Evolutionary conservation across 1,284 basidiomycete species (phyloP).

Genomic region (Trichosporon sp.): DNA sequence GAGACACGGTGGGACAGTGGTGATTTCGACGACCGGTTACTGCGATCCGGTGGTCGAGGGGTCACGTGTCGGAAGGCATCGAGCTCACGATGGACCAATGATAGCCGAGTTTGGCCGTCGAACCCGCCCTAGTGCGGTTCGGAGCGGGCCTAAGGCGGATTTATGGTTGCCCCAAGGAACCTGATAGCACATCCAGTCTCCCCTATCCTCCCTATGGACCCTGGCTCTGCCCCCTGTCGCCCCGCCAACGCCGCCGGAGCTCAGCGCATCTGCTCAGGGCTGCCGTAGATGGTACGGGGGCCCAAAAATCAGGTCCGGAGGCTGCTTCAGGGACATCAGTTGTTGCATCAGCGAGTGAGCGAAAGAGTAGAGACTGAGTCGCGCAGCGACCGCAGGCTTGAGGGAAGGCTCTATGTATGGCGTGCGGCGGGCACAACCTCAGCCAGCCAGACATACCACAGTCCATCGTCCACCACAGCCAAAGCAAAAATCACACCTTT

Average conservation of each 20-base stretch:
- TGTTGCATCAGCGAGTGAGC: neutral
- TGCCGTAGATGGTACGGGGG: neutral
- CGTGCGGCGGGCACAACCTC: neutral
- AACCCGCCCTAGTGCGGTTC: slow-evolving; percentile 1
- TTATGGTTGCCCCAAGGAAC: neutral
- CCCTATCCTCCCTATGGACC: neutral
- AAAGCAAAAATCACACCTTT: neutral
- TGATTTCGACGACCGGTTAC: neutral
- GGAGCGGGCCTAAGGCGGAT: neutral
- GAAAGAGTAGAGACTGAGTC: neutral
- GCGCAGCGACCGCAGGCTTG: too few relatives aligned
- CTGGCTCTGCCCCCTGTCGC: neutral
- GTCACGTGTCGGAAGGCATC: neutral
- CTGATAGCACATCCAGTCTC: neutral
- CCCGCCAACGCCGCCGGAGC: neutral
- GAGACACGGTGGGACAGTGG: neutral
- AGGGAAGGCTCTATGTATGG: too few relatives aligned
- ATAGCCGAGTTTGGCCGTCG: slow-evolving; percentile 1
- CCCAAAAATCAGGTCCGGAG: slow-evolving; percentile 1
- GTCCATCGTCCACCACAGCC: neutral
- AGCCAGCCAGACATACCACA: neutral
- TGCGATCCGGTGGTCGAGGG: neutral
- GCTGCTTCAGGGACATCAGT: neutral
- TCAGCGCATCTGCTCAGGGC: neutral
- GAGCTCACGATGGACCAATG: neutral